Percentiles rank a stretch among this genome's conserved stretches.
phyloP scores from a whole-genome alignment of 2,329 filamentous ascomycete species.

The Microcera coccophila region DNA sequence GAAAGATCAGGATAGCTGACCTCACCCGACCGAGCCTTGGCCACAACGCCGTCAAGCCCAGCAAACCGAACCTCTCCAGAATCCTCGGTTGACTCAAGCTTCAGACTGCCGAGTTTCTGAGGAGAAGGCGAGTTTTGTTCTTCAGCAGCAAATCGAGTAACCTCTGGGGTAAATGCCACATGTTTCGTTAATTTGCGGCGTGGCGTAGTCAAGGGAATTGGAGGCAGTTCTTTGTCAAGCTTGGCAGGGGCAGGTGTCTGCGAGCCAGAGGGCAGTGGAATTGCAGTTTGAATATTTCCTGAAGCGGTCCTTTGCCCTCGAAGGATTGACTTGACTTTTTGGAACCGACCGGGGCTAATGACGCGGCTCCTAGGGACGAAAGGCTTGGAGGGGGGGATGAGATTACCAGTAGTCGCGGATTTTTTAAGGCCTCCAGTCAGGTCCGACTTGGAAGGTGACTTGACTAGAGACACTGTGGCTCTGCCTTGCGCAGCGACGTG shows the following conservation, averaged over 20 bases:
- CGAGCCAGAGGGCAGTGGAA: slow-evolving; percentile 44
- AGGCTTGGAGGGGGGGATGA: slow-evolving; percentile 31
- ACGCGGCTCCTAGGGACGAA: slow-evolving; percentile 34
- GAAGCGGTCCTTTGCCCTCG: slow-evolving; percentile 37
- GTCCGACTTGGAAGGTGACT: slow-evolving; percentile 47
- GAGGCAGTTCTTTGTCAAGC: slow-evolving; percentile 50
- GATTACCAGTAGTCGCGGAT: slow-evolving; percentile 49
- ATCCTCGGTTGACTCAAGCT: slow-evolving; percentile 34
- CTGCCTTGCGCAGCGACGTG: slow-evolving; percentile 37
- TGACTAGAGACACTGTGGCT: slow-evolving; percentile 32
- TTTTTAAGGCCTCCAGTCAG: slow-evolving; percentile 41
- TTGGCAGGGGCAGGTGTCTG: slow-evolving; percentile 45
- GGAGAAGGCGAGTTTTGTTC: slow-evolving; percentile 54
- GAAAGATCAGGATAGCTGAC: slow-evolving; percentile 54
- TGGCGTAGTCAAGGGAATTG: slow-evolving; percentile 59
- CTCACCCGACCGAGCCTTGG: slow-evolving; percentile 28
- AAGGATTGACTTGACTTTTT: slow-evolving; percentile 57
- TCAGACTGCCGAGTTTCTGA: slow-evolving; percentile 47
- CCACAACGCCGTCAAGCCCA: slow-evolving; percentile 27
- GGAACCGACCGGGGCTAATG: slow-evolving; percentile 50
- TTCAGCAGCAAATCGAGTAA: slow-evolving; percentile 42
- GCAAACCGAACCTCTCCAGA: slow-evolving; percentile 27
- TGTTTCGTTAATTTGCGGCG: slow-evolving; percentile 65
- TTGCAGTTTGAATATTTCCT: slow-evolving; percentile 43
- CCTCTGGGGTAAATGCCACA: slow-evolving; percentile 75